Evolutionary conservation across 192 early-diverging fungal species (phyloP), one percentile per base, ranked within the genome.

Genomic region (Dimargaris cristalligena): DNA sequence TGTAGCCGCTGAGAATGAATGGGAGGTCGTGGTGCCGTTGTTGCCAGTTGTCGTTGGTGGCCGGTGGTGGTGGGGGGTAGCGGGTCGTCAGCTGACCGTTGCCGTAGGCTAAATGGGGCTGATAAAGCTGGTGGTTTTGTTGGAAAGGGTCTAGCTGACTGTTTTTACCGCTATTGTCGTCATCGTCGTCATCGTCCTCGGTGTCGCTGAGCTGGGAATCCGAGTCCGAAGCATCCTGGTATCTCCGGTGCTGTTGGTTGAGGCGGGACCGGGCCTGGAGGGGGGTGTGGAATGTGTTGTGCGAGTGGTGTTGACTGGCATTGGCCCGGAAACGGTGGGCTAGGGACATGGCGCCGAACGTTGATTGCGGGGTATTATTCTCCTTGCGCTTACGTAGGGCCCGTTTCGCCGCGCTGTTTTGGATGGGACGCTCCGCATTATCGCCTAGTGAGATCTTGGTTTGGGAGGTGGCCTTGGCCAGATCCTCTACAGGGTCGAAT

Each of bases 1-100:
- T 66, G 67, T 91, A 91, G 0, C 74, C 68, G 8, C 66, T 70
- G 34, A 73, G 64, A 4, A 72, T 66, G 28, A 65, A 68, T n/a
- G 74, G 70, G 29, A 72, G 54, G 52, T 75, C 74, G 16, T 65
- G 67, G 58, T 71, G 68, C 67, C 67, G 67, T 59, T 74, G 73
- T 56, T 65, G 60, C 56, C 65, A 47, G 41, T 69, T 63, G 14
- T 9, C 9, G 9, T 6, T 4, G 47, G 47, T 14, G 47, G 4
- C 47, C 4, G 47, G 4, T 48, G 47, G 18, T 9, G 18, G n/a
- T n/a, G 13, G 47, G 47, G 18, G 23, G 18, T 23, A 48, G 9
- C 4, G 47, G 18, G 23, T n/a, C 20, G 9, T 6, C 47, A 6
- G 13, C 4, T 4, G 13, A n/a, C 47, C 13, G 13, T 48, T 44